Conservation (phyloP, 352 stramenopile species). For the Phytophthora megakarya region DNA sequence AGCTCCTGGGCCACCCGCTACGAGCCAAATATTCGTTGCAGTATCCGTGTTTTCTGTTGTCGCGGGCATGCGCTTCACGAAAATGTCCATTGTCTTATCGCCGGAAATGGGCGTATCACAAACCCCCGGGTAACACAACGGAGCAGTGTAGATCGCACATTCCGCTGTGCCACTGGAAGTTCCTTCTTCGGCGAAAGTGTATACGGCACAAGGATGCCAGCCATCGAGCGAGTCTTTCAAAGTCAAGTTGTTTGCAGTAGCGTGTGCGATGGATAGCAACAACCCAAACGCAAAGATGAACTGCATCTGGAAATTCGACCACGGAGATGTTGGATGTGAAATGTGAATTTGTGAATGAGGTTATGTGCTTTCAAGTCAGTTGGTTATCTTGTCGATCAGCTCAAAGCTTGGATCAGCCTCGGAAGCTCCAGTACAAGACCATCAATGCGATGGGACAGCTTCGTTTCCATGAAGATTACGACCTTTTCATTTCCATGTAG, state of each 20-base stretch:
- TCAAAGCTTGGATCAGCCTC: too few relatives aligned
- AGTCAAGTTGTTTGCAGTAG: neutral
- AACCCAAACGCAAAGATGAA: neutral
- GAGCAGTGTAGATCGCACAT: constrained; percentile 33
- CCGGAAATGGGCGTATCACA: constrained; percentile 4
- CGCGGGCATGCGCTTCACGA: constrained; percentile 38
- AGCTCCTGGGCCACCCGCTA: neutral
- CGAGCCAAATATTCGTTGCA: constrained; percentile 7
- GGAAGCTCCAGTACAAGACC: too few relatives aligned
- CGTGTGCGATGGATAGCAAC: neutral
- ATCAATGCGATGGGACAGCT: too few relatives aligned
- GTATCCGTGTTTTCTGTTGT: constrained; percentile 6
- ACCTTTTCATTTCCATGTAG: too few relatives aligned
- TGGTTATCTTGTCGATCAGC: too few relatives aligned
- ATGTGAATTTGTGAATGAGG: neutral
- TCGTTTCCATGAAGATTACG: too few relatives aligned
- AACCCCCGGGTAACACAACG: constrained; percentile 32
- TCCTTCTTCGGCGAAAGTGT: constrained; percentile 23
- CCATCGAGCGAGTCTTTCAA: constrained; percentile 10
- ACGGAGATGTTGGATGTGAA: neutral
- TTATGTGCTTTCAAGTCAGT: neutral
- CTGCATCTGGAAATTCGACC: neutral
- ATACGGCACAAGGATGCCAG: constrained; percentile 29
- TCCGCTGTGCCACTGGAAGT: constrained; percentile 9
- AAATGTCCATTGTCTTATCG: constrained; percentile 35